phyloP scores from a whole-genome alignment of 2,329 filamentous ascomycete genomes.

The Emergomyces africanus region DNA sequence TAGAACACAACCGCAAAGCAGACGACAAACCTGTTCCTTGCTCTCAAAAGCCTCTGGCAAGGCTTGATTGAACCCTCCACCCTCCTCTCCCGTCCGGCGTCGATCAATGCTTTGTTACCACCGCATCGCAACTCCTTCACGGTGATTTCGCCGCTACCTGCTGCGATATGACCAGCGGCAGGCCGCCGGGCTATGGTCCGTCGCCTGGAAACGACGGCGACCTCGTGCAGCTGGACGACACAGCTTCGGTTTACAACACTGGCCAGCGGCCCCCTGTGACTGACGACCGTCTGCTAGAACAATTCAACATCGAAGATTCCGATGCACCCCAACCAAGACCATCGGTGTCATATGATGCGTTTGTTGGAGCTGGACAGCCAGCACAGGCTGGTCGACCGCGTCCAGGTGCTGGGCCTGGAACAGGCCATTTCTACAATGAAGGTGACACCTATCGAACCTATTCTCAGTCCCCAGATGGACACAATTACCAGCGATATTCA shows the following conservation, averaged over 20 bases:
- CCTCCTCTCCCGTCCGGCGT: not conserved
- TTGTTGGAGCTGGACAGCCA: conserved; percentile 57
- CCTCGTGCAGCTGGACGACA: conserved; percentile 30
- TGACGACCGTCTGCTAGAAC: conserved; percentile 67
- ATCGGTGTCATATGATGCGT: conserved; percentile 89
- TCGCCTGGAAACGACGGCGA: conserved; percentile 32
- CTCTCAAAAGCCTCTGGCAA: too few relatives aligned
- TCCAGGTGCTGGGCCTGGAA: conserved; percentile 18
- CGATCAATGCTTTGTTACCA: conserved; percentile 28
- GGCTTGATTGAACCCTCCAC: not conserved
- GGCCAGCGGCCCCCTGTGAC: conserved; percentile 67
- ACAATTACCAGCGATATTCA: conserved; percentile 86
- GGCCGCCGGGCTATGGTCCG: conserved; percentile 40
- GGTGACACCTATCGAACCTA: conserved; percentile 31
- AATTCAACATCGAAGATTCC: conserved; percentile 57
- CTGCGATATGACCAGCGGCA: conserved; percentile 37
- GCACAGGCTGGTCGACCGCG: conserved; percentile 33
- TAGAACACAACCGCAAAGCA: not conserved
- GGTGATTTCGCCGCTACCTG: conserved; percentile 13
- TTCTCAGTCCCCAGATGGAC: conserved; percentile 67
- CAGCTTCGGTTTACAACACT: conserved; percentile 47
- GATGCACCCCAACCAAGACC: conserved; percentile 56
- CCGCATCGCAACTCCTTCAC: conserved; percentile 11
- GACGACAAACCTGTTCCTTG: not conserved
- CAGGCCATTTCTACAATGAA: conserved; percentile 4